Base-by-base conservation (phyloP, 352 stramenopile species). In the Discostella stelligera region DNA sequence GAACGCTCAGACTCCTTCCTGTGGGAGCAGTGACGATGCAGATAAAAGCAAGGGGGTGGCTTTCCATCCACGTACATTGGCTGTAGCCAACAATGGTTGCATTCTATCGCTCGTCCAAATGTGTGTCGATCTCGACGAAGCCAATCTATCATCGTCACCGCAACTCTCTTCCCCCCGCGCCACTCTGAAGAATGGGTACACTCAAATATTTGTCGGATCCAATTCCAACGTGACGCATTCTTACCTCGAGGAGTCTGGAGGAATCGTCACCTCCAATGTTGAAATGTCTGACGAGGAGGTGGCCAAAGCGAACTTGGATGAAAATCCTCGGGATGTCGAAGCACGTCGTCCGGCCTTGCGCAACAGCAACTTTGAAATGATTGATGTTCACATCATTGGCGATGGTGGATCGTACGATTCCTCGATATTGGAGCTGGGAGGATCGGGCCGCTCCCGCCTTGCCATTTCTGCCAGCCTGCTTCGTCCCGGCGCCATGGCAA, bases 181-280 rank as follows among this genome's bases (percentile, higher is more conserved):
- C 3, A 91, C 84, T 60, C 68, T 92, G 21, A 83, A 90, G 71
- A 93, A 94, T 83, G 84, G 85, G 16, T 90, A 84, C 55, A 93
- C 86, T 18, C 87, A 93, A 80, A 68, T 93, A 32, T 91, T 87
- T 72, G 74, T 93, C 16, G 83, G 87, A 18, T 73, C 77, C 20
- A 71, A 71, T 71, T 83, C 86, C 10, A 89, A 93, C 55, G 60
- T 93, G 7, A 92, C 83, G 11, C 88, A 94, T 69, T 85, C 86
- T 0, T 89, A 85, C 61, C 63, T 94, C 0, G 86, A 92, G 58
- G 86, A 94, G 59, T 78, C 79, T 14, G 88, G 86, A 30, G 86
- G 86, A 48, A 80, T 84, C 13, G 80, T 87, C 11, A 90, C 79
- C n/a, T 55, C 75, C 27, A 73, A 74, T 52, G 79, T 90, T 14